Evolutionary conservation across 306 rosid genomes (phyloP).

Genomic region (Acacia crassicarpa): DNA sequence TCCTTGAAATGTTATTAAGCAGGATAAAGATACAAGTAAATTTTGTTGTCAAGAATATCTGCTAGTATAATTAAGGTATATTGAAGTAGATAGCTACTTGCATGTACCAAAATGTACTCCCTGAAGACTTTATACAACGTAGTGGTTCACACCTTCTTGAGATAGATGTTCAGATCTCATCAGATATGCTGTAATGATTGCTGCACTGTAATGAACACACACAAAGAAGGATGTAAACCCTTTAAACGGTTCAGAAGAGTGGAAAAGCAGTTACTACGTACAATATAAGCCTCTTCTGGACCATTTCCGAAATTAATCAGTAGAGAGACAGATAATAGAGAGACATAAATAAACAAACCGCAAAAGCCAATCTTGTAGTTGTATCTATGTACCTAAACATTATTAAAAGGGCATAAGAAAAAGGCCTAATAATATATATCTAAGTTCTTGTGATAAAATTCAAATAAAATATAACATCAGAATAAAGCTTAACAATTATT

Average conservation of each 20-base stretch:
- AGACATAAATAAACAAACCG: neutral
- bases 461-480: neutral
- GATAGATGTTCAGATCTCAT: conserved; percentile 84
- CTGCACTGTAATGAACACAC: conserved; percentile 78
- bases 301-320: neutral
- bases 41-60: neutral
- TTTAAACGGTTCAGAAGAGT: conserved; percentile 27
- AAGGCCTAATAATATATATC: neutral
- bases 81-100: conserved; percentile 26
- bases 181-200: conserved; percentile 83
- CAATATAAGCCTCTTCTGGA: neutral
- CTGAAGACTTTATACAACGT: conserved; percentile 39
- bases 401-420: neutral
- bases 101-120: conserved; percentile 35
- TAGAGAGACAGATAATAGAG: neutral
- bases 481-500: neutral
- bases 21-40: neutral
- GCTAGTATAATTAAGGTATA: neutral
- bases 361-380: neutral
- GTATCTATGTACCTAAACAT: neutral
- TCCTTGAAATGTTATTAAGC: neutral
- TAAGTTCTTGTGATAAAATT: neutral
- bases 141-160: conserved; percentile 68
- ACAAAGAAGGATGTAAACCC: conserved; percentile 34
- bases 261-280: neutral